Percentiles rank a stretch among this genome's conserved stretches.
Evolutionary conservation across 495 filamentous ascomycete species (phyloP).

Genomic region (Penicillium ochrochloron): DNA sequence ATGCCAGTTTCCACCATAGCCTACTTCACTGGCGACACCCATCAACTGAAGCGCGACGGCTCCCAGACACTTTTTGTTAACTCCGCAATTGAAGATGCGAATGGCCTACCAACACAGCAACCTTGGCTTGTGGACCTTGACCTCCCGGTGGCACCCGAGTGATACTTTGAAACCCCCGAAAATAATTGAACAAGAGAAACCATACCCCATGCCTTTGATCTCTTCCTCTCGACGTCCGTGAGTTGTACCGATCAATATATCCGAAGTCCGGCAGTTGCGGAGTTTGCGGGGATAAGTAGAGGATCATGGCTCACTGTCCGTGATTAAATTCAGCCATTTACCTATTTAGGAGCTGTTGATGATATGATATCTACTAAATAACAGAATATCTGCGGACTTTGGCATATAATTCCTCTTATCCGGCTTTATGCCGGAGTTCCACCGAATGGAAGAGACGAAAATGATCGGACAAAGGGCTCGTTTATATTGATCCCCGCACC

Average conservation of each 20-base stretch:
- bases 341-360: not conserved
- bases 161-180: too few relatives aligned
- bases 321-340: not conserved
- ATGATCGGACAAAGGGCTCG: not conserved
- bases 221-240: not conserved
- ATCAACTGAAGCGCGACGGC: constrained; percentile 33
- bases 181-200: not conserved
- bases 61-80: constrained; percentile 70
- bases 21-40: too few relatives aligned
- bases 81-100: constrained; percentile 56
- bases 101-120: constrained; percentile 43
- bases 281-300: constrained; percentile 3
- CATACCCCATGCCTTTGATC: not conserved
- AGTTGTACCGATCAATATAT: not conserved
- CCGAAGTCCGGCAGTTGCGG: not conserved
- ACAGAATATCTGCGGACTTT: not conserved
- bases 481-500: not conserved
- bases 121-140: constrained; percentile 63
- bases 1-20: too few relatives aligned
- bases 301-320: not conserved
- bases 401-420: not conserved
- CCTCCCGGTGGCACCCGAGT: constrained; percentile 28
- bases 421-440: not conserved
- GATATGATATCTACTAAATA: not conserved
- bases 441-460: not conserved